phyloP scores from a whole-genome alignment of 2,329 filamentous ascomycete species.

The Cladophialophora immunda region DNA sequence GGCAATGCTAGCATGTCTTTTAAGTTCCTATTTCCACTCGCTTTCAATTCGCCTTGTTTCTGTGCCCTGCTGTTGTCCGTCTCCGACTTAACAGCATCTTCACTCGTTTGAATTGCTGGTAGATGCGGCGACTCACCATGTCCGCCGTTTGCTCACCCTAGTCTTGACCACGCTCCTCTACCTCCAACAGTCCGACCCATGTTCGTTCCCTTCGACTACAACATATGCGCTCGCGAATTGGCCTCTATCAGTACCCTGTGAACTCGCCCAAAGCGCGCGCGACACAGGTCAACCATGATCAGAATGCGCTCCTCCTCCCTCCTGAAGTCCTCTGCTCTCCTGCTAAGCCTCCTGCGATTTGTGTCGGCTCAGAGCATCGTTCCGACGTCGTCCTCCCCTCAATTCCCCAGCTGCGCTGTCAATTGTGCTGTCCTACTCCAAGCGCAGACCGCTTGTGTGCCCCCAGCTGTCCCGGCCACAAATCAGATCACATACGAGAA shows the following conservation, averaged over 20 bases:
- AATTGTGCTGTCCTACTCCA: slow-evolving; percentile 69
- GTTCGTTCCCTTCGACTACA: slow-evolving; percentile 16
- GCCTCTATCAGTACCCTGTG: slow-evolving; percentile 24
- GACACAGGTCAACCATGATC: slow-evolving; percentile 32
- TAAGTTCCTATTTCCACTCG: slow-evolving; percentile 8
- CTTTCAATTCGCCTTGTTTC: slow-evolving; percentile 1
- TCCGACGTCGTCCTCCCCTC: slow-evolving; percentile 48
- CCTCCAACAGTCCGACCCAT: slow-evolving; percentile 16
- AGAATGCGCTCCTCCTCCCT: slow-evolving; percentile 19
- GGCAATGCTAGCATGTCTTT: slow-evolving; percentile 17
- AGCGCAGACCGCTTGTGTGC: slow-evolving; percentile 76
- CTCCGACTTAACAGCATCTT: slow-evolving; percentile 9
- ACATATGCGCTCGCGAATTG: not conserved
- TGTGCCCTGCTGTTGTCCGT: slow-evolving; percentile 9
- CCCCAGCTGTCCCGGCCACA: slow-evolving; percentile 60
- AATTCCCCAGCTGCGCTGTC: slow-evolving; percentile 70
- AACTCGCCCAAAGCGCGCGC: slow-evolving; percentile 9
- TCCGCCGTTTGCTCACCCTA: slow-evolving; percentile 17
- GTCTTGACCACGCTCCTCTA: slow-evolving; percentile 5
- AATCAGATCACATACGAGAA: slow-evolving; percentile 65
- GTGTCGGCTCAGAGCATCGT: slow-evolving; percentile 45
- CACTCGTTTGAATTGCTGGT: slow-evolving; percentile 27
- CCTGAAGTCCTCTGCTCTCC: slow-evolving; percentile 40
- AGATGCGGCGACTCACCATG: slow-evolving; percentile 20
- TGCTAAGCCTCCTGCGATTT: slow-evolving; percentile 39